Evolutionary conservation across 1,284 basidiomycete genomes (phyloP).

Genomic region (Cryptococcus depauperatus): DNA sequence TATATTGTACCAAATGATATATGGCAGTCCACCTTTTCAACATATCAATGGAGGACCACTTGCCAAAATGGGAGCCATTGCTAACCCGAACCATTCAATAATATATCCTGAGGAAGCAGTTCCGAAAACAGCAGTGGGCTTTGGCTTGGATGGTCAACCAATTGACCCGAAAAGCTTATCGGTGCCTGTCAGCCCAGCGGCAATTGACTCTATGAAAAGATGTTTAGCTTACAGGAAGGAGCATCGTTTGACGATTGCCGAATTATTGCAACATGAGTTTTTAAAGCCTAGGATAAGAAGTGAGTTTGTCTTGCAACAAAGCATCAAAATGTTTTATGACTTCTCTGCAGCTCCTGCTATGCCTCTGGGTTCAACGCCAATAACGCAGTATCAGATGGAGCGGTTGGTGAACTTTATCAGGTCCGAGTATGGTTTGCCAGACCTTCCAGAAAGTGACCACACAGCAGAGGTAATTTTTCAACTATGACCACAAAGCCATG

Average conservation of each 20-base stretch:
- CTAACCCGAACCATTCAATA: slow-evolving; percentile 48
- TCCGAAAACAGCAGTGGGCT: slow-evolving; percentile 34
- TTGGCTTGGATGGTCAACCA: slow-evolving; percentile 24
- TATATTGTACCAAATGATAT: slow-evolving; percentile 93
- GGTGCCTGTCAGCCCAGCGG: slow-evolving; percentile 44
- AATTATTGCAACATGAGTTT: slow-evolving; percentile 47
- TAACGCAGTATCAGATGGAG: slow-evolving; percentile 37
- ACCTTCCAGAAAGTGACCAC: slow-evolving; percentile 13
- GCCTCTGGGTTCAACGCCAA: slow-evolving; percentile 32
- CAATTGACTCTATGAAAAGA: slow-evolving; percentile 47
- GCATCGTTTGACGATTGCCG: slow-evolving; percentile 48
- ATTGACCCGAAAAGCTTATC: slow-evolving; percentile 31
- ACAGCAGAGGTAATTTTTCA: slow-evolving; percentile 24
- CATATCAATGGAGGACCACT: slow-evolving; percentile 67
- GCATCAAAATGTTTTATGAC: slow-evolving; percentile 1
- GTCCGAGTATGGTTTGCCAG: slow-evolving; percentile 19
- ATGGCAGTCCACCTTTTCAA: slow-evolving; percentile 83
- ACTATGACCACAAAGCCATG: neutral
- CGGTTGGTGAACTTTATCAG: slow-evolving; percentile 36
- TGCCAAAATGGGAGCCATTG: slow-evolving; percentile 50
- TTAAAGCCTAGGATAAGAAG: slow-evolving; percentile 27
- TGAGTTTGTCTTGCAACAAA: slow-evolving; percentile 2
- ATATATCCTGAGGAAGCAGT: slow-evolving; percentile 45
- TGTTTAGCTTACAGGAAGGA: slow-evolving; percentile 49
- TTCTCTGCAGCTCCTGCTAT: slow-evolving; percentile 16